Evolutionary conservation across 2,329 filamentous ascomycete genomes (phyloP).

Genomic region (Aaosphaeria pasadenensis): DNA sequence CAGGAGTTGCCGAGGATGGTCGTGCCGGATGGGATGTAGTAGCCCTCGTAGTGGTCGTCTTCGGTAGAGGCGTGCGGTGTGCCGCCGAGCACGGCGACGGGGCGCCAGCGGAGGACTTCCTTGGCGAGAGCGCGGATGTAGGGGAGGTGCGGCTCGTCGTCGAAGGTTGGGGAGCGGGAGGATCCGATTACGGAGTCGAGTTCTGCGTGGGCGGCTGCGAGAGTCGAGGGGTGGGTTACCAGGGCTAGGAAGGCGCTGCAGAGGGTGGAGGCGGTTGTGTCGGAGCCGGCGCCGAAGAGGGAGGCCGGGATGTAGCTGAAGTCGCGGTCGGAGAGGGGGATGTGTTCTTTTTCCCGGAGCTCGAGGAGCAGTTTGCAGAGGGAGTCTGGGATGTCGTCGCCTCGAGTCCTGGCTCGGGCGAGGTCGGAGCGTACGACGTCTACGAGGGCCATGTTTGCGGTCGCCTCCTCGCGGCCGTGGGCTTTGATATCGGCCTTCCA

Average conservation of each 20-base stretch:
- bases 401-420: slow-evolving; percentile 31
- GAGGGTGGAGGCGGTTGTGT: slow-evolving; percentile 50
- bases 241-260: slow-evolving; percentile 50
- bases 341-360: slow-evolving; percentile 36
- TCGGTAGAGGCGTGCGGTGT: slow-evolving; percentile 49
- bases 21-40: slow-evolving; percentile 49
- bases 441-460: slow-evolving; percentile 42
- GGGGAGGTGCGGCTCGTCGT: slow-evolving; percentile 37
- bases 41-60: slow-evolving; percentile 50
- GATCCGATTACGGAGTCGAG: slow-evolving; percentile 35
- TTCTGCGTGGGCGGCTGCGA: slow-evolving; percentile 43
- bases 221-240: slow-evolving; percentile 45
- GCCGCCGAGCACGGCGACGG: slow-evolving; percentile 42
- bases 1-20: slow-evolving; percentile 46
- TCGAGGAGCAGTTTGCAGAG: slow-evolving; percentile 46
- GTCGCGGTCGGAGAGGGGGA: slow-evolving; percentile 40
- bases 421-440: slow-evolving; percentile 42
- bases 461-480: slow-evolving; percentile 37
- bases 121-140: slow-evolving; percentile 40
- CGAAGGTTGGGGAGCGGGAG: slow-evolving; percentile 30
- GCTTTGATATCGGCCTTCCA: slow-evolving; percentile 48
- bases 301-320: slow-evolving; percentile 45
- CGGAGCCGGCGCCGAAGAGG: slow-evolving; percentile 49
- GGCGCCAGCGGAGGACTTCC: slow-evolving; percentile 34
- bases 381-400: slow-evolving; percentile 38